Conservation (phyloP, 2,329 filamentous ascomycete genomes). For the Botrytis porri region DNA sequence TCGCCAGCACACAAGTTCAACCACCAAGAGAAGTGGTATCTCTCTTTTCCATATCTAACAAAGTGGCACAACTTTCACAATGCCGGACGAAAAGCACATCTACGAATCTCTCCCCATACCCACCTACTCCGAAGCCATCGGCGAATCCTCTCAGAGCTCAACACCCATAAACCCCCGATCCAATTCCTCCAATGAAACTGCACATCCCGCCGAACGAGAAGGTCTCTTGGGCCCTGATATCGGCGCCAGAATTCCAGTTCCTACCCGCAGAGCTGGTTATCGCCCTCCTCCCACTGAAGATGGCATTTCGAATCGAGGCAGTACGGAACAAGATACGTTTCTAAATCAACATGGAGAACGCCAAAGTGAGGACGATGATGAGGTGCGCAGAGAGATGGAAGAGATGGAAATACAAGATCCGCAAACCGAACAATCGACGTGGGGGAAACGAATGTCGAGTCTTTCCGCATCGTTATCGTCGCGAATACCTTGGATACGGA, state of each 20-base stretch:
- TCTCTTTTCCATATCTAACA: background rate
- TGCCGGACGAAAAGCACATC: slow-evolving; percentile 52
- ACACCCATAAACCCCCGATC: slow-evolving; percentile 59
- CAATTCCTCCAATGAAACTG: slow-evolving; percentile 51
- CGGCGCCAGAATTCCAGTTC: slow-evolving; percentile 40
- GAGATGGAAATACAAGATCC: slow-evolving; percentile 85
- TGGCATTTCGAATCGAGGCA: slow-evolving; percentile 48
- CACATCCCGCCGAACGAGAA: slow-evolving; percentile 72
- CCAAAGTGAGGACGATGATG: slow-evolving; percentile 50
- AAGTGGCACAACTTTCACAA: slow-evolving; percentile 25
- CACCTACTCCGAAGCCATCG: slow-evolving; percentile 77
- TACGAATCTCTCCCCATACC: slow-evolving; percentile 71
- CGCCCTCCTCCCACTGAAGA: slow-evolving; percentile 78
- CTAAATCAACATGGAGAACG: slow-evolving; percentile 53
- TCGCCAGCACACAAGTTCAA: slow-evolving; percentile 4
- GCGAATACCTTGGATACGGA: slow-evolving; percentile 37
- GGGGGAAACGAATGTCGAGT: slow-evolving; percentile 40
- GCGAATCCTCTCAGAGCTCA: slow-evolving; percentile 57
- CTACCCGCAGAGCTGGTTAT: slow-evolving; percentile 58
- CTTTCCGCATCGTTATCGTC: slow-evolving; percentile 35
- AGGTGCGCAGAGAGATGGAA: slow-evolving; percentile 77
- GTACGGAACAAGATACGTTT: slow-evolving; percentile 40
- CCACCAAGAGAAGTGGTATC: slow-evolving; percentile 13
- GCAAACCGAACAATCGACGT: slow-evolving; percentile 41
- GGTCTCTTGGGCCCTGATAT: slow-evolving; percentile 63